Conservation (phyloP, 371 early-diverging fungal genomes). For the Rhizomucor pusillus region DNA sequence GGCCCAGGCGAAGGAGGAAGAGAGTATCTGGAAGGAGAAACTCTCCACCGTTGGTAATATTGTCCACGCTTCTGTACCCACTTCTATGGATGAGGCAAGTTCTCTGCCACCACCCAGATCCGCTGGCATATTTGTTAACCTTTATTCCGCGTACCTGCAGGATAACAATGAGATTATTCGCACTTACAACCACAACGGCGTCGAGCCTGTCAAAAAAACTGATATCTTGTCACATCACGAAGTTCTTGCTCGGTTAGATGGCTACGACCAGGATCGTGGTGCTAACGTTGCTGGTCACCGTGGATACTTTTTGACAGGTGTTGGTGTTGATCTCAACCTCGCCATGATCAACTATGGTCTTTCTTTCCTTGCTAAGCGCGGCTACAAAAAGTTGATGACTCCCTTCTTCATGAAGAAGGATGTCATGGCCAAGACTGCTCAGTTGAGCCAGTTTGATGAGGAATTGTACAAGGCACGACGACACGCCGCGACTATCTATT, state of each 20-base stretch:
- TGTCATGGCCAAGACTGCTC: slow-evolving; percentile 98
- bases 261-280: slow-evolving; percentile 93
- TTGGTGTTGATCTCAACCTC: slow-evolving; percentile 95
- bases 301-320: slow-evolving; percentile 96
- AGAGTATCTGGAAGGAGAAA: slow-evolving; percentile 65
- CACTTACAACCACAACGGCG: slow-evolving; percentile 57
- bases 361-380: slow-evolving; percentile 85
- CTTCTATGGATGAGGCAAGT: slow-evolving; percentile 80
- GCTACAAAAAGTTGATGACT: slow-evolving; percentile 97
- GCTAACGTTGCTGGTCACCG: slow-evolving; percentile 99
- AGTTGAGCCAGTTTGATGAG: slow-evolving; percentile 99
- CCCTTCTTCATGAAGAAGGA: slow-evolving; percentile 99
- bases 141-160: slow-evolving; percentile 12
- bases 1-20: slow-evolving; percentile 73
- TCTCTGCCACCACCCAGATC: not conserved
- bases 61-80: slow-evolving; percentile 92
- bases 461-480: slow-evolving; percentile 92
- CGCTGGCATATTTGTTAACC: not conserved
- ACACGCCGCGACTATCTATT: no score
- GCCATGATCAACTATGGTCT: slow-evolving; percentile 98
- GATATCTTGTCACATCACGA: slow-evolving; percentile 91
- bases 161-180: slow-evolving; percentile 85
- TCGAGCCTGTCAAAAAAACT: slow-evolving; percentile 62
- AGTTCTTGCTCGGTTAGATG: slow-evolving; percentile 88
- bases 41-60: slow-evolving; percentile 91